Conservation (phyloP, 2,329 filamentous ascomycete species). For the Aspergillus sp. region DNA sequence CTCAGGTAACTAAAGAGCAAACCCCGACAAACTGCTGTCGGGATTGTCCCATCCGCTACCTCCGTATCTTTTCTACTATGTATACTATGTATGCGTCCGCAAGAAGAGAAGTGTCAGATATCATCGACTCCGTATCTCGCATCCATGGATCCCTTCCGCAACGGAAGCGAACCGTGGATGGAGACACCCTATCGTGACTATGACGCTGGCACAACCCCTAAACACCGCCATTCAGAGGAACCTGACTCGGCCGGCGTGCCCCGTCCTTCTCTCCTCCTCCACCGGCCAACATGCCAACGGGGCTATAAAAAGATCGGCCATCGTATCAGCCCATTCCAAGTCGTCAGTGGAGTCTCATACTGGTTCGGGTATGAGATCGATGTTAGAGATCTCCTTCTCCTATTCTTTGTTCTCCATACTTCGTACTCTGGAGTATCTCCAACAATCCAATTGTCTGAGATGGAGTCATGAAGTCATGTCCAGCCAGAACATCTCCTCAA, state of each 20-base stretch:
- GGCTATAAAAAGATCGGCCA: constrained; percentile 1
- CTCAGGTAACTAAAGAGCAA: no score
- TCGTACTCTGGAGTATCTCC: not conserved
- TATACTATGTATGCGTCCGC: no score
- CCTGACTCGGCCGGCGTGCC: not conserved
- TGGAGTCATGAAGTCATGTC: no score
- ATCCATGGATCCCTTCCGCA: not conserved
- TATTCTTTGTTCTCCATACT: not conserved
- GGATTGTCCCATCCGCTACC: no score
- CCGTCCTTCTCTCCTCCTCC: not conserved
- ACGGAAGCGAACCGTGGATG: not conserved
- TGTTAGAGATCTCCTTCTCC: not conserved
- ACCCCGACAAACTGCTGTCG: no score
- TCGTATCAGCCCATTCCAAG: not conserved
- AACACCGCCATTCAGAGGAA: not conserved
- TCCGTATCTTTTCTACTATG: no score
- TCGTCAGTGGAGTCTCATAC: no score
- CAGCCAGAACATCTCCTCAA: no score
- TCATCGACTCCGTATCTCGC: not conserved
- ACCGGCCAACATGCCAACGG: not conserved
- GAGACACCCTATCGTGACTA: not conserved
- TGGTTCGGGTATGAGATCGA: not conserved
- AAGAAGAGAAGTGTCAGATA: no score
- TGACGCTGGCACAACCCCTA: not conserved
- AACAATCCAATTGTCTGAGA: not conserved